Conservation (phyloP, 2,329 filamentous ascomycete species). For the Corniculantispora saksenae region DNA sequence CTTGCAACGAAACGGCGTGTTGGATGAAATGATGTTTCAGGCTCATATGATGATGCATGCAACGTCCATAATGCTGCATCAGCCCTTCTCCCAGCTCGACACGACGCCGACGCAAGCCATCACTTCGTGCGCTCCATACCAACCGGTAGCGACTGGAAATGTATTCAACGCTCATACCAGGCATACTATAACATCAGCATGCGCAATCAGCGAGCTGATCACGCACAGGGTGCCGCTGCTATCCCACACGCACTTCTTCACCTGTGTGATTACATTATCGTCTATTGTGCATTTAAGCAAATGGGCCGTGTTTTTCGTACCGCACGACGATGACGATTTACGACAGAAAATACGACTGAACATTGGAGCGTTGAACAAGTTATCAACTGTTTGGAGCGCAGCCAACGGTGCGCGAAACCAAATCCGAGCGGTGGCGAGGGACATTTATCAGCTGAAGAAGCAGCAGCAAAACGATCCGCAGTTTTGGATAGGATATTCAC, state of each 20-base stretch:
- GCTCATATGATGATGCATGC: constrained; percentile 76
- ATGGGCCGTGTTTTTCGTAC: constrained; percentile 66
- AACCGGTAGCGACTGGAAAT: constrained; percentile 49
- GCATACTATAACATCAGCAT: constrained; percentile 78
- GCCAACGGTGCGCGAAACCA: constrained; percentile 70
- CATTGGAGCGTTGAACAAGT: constrained; percentile 70
- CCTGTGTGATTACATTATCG: constrained; percentile 74
- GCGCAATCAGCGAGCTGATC: constrained; percentile 73
- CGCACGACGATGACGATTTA: constrained; percentile 63
- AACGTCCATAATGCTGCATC: constrained; percentile 73
- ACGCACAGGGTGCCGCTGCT: constrained; percentile 71
- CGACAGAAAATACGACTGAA: constrained; percentile 78
- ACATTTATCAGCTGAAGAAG: constrained; percentile 65
- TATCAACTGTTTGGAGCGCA: constrained; percentile 72
- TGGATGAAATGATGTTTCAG: constrained; percentile 91
- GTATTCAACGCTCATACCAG: constrained; percentile 69
- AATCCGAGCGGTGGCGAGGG: constrained; percentile 76
- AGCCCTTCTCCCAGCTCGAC: constrained; percentile 76
- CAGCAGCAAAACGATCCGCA: constrained; percentile 52
- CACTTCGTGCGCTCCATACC: constrained; percentile 67
- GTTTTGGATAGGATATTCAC: constrained; percentile 57
- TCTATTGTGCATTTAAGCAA: constrained; percentile 81
- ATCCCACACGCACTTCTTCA: constrained; percentile 81
- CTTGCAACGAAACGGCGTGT: constrained; percentile 66
- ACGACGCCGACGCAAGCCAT: constrained; percentile 58